Conservation (phyloP, 371 early-diverging fungal genomes). For the Circinella minor region DNA sequence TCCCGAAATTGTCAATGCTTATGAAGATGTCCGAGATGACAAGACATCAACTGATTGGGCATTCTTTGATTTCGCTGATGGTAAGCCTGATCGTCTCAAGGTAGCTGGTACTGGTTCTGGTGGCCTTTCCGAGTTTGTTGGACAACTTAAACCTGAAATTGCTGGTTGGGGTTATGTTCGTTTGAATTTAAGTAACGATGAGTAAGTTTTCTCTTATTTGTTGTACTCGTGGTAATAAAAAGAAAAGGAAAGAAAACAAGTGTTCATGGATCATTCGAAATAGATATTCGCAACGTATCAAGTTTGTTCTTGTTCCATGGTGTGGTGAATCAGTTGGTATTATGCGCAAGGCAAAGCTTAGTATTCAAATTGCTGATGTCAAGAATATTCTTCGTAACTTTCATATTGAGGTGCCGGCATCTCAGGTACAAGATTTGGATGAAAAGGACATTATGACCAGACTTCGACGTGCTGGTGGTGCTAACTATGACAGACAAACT, state of each 20-base stretch:
- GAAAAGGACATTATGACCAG: conserved; percentile 57
- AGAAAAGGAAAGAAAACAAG: no score
- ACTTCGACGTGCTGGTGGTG: conserved; percentile 71
- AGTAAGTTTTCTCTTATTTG: conserved; percentile 53
- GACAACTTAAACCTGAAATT: conserved; percentile 65
- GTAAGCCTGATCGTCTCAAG: conserved; percentile 51
- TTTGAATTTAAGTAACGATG: conserved; percentile 83
- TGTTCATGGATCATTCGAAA: not conserved
- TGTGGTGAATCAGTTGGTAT: conserved; percentile 82
- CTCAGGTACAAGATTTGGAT: conserved; percentile 50
- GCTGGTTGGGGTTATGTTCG: conserved; percentile 85
- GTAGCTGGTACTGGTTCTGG: conserved; percentile 64
- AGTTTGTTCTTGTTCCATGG: conserved; percentile 79
- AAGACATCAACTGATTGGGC: conserved; percentile 73
- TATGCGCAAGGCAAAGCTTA: conserved; percentile 87
- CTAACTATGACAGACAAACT: conserved; percentile 70
- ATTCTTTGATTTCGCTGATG: conserved; percentile 52
- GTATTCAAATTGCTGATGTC: conserved; percentile 81
- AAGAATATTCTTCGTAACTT: conserved; percentile 72
- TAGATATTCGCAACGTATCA: conserved; percentile 62
- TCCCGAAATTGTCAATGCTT: conserved; percentile 63
- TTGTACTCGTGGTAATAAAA: no score
- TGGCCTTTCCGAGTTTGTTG: conserved; percentile 71
- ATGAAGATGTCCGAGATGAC: conserved; percentile 77
- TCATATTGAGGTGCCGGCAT: conserved; percentile 79